Evolutionary conservation across 768 basidiomycete species (phyloP), one percentile per base, ranked within the genome.

Genomic region (Hebeloma cylindrosporum): DNA sequence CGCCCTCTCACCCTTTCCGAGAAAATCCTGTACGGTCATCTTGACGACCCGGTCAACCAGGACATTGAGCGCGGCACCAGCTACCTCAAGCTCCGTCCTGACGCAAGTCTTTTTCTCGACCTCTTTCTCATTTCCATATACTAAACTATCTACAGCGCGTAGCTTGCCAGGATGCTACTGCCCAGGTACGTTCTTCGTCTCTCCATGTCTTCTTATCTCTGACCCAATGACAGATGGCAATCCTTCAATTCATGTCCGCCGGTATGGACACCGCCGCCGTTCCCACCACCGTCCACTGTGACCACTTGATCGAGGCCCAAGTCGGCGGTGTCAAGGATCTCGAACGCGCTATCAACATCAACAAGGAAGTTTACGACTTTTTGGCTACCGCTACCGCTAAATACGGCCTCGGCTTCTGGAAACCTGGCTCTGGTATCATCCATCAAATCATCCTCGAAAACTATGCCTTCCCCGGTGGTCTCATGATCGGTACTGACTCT

Each of bases 371-470:
- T 40, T 98, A 97, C 69, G 93, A 98, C 74, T 99, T 99, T 75
- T 80, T 99, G 72, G 95, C 93, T 30, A 96, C 93, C 18, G 91
- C 88, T 35, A 94, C 93, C 34, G 94, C 94, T 38, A 95, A 92
- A 86, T 99, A 97, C 67, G 94, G 94, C 65, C 93, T 98, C 57
- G 95, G 95, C 51, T 99, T 99, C 79, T 99, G 95, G 95, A 92
- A 87, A 73, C 94, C 95, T 35, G 95, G 96, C 58, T 94, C 93
- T 59, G 95, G 95, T 72, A 99, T 99, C 68, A 97, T 99, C 56
- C 92, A 94, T 70, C 93, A 98, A 73, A 98, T 98, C 63, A 93
- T 99, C 64, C 80, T 98, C 60, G 95, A 99, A 70, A 97, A 98
- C 78, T 98, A 99, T 67, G 96, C 94, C 3, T 94, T 97, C 83